Conservation (phyloP, 805 yeast species). For the Candida ipomoeae region DNA sequence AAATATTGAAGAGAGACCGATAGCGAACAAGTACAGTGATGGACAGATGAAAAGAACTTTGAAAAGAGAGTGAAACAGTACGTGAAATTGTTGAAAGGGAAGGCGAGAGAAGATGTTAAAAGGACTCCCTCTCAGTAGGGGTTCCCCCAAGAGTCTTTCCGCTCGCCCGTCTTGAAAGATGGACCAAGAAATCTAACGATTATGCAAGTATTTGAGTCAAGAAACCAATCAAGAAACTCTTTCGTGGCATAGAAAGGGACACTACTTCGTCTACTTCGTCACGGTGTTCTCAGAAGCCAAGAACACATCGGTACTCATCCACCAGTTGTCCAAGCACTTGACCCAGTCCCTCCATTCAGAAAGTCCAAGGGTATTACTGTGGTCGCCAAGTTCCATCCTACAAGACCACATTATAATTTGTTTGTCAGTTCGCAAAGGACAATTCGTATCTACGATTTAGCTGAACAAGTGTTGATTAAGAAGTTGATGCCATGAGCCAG, state of each 20-base stretch:
- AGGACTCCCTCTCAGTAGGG: no score
- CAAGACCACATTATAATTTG: conserved; percentile 87
- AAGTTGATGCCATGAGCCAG: conserved; percentile 93
- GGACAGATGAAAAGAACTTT: no score
- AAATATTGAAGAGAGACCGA: no score
- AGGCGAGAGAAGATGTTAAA: no score
- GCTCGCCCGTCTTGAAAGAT: no score
- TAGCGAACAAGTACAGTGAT: no score
- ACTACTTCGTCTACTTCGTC: conserved; percentile 91
- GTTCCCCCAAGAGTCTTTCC: no score
- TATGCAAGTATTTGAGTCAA: conserved; percentile 28
- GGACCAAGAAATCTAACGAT: no score
- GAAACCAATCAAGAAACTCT: conserved; percentile 66
- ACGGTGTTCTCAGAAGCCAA: conserved; percentile 94
- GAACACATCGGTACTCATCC: conserved; percentile 84
- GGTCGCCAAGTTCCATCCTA: conserved; percentile 97
- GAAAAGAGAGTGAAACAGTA: no score
- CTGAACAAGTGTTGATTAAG: conserved; percentile 78
- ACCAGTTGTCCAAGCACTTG: conserved; percentile 88
- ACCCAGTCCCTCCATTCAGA: conserved; percentile 94
- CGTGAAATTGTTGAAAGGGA: no score
- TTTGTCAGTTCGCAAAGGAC: conserved; percentile 93
- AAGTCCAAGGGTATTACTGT: conserved; percentile 90
- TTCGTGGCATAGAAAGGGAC: conserved; percentile 98
- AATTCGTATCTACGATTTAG: conserved; percentile 83